Evolutionary conservation across 2,329 filamentous ascomycete genomes (phyloP), one percentile per base, ranked within the genome.

Genomic region (Diplodia seriata): DNA sequence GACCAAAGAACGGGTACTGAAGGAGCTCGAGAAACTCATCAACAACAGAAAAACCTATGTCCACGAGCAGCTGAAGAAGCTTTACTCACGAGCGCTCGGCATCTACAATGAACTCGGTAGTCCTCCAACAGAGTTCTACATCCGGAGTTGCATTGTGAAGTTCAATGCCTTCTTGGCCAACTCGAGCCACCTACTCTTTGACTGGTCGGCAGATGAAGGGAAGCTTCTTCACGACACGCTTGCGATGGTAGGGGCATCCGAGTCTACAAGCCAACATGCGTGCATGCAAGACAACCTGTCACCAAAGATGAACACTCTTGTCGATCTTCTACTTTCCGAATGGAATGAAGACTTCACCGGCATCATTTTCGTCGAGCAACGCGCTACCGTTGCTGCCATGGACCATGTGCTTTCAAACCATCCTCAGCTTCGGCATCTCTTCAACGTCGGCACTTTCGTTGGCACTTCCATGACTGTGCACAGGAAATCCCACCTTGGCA

Each of bases 371-470:
- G 66, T 55, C 31, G 51, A 49, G 15, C 56, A 68, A 36, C 51
- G 82, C 51, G 80, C 78, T 5, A 80, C 77, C 68, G 81, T 83
- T 11, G 74, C 78, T 47, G 77, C 77, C n/a, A 72, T 85, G 12
- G 76, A 79, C 14, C 73, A 80, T 47, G 71, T 82, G 1, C 69
- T 83, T 0, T 72, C 73, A 11, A 63, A 69, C 5, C 75, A 80
- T 53, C 75, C 76, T 14, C 70, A 72, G 20, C 74, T 76, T 1
- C 70, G 57, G 68, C 71, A 78, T 31, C 70, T 74, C 12, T 80
- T 83, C 71, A 77, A 72, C 14, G 72, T 82, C 15, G 83, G 78
- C 40, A 83, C 83, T 3, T 88, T 88, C 67, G 80, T 89, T 11
- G 87, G 87, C 8, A 81, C 75, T 29, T 79, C 75, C 38, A 73